phyloP scores from a whole-genome alignment of 139 green algal species.

The Coccomyxa sp. region DNA sequence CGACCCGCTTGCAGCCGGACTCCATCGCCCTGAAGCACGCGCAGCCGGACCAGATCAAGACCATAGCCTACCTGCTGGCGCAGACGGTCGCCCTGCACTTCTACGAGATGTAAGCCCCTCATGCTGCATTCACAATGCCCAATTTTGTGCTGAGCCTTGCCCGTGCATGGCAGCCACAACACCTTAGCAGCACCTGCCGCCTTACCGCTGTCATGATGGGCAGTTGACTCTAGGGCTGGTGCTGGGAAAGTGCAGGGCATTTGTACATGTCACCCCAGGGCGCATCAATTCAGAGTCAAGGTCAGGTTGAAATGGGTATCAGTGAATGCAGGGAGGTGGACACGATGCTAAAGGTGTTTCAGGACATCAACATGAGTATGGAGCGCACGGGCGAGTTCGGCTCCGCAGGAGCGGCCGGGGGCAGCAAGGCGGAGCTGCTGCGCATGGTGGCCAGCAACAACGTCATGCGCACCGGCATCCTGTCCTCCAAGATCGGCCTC shows the following conservation, averaged over 20 bases:
- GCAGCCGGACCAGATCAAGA: constrained; percentile 48
- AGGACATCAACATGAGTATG: constrained; percentile 57
- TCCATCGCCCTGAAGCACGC: constrained; percentile 30
- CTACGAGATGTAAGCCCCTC: constrained; percentile 29
- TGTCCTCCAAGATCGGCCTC: constrained; percentile 53
- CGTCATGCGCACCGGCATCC: constrained; percentile 60
- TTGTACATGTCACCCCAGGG: no score
- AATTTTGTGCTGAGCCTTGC: no score
- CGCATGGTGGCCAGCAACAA: constrained; percentile 59
- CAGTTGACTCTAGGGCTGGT: no score
- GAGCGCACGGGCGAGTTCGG: constrained; percentile 31
- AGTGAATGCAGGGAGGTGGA: constrained; percentile 41
- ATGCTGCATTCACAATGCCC: no score
- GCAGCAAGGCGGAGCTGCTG: constrained; percentile 39
- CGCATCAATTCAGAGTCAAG: no score
- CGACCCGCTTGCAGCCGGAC: constrained; percentile 28
- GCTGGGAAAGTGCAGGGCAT: no score
- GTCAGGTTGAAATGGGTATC: no score
- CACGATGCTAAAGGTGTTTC: constrained; percentile 44
- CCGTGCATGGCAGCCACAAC: no score
- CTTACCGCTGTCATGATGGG: no score
- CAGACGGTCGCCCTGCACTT: constrained; percentile 60
- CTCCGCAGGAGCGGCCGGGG: constrained; percentile 14
- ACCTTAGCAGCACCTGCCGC: no score
- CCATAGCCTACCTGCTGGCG: constrained; percentile 48